A percentile compares a stretch with the other conserved stretches of the same genome.
Conservation (phyloP, 768 basidiomycete genomes). For the Naganishia antarctica region DNA sequence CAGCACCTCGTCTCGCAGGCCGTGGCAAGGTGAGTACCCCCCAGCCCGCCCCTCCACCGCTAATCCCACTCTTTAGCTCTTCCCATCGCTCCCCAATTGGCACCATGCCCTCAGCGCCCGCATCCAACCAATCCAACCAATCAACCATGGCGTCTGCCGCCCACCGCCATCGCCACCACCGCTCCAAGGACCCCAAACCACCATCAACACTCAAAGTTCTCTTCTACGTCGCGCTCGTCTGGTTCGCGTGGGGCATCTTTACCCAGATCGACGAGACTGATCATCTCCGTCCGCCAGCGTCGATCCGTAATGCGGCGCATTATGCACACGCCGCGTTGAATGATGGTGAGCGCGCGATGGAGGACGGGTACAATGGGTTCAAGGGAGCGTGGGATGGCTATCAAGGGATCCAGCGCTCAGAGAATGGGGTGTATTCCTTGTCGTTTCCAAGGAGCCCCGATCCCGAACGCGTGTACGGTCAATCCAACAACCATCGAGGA, state of each 20-base stretch:
- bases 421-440: constrained; percentile 5
- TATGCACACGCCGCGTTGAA: not conserved
- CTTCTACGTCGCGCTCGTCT: constrained; percentile 5
- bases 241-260: constrained; percentile 16
- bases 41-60: no score
- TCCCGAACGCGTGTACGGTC: not conserved
- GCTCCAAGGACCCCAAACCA: not conserved
- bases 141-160: no score
- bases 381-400: constrained; percentile 12
- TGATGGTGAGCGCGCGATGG: constrained; percentile 1
- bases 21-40: no score
- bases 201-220: constrained; percentile 14
- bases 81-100: no score
- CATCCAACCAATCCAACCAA: no score
- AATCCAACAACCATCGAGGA: not conserved
- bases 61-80: no score
- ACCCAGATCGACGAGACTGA: constrained; percentile 12
- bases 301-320: not conserved
- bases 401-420: constrained; percentile 5
- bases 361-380: constrained; percentile 12
- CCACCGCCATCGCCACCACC: constrained; percentile 13
- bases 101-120: not conserved
- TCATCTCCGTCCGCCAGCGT: constrained; percentile 4
- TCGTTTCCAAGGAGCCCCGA: constrained; percentile 8
- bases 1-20: no score